Conservation (phyloP, 2,329 filamentous ascomycete genomes). For the Lasiodiplodia sp. region DNA sequence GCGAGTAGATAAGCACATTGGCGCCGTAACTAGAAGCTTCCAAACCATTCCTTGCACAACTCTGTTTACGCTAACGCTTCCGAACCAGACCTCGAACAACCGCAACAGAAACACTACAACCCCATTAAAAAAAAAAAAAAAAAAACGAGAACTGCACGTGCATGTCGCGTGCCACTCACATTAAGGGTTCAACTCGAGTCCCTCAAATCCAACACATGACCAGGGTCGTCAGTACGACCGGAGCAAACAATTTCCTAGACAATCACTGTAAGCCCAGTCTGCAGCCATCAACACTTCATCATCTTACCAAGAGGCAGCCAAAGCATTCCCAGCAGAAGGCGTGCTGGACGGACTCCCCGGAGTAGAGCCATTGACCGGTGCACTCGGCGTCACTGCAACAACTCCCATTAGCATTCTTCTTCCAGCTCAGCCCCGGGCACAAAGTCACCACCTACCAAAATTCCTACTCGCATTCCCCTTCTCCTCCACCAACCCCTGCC, state of each 20-base stretch:
- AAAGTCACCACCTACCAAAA: background rate
- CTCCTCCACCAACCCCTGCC: background rate
- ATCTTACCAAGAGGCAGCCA: background rate
- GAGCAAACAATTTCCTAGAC: background rate
- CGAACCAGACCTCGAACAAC: too few species aligned
- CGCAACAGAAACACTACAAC: too few species aligned
- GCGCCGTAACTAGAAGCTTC: too few species aligned
- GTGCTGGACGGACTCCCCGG: background rate
- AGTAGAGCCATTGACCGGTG: background rate
- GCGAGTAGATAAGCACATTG: too few species aligned
- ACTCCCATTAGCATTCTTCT: background rate
- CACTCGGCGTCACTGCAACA: background rate
- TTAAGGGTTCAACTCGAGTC: background rate
- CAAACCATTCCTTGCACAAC: too few species aligned
- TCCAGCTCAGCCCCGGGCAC: accelerated
- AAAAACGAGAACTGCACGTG: too few species aligned
- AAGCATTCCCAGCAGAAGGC: background rate
- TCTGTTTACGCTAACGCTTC: too few species aligned
- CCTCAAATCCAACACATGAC: background rate
- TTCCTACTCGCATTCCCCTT: background rate
- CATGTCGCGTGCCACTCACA: too few species aligned
- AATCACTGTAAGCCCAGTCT: background rate
- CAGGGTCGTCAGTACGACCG: background rate
- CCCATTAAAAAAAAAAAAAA: too few species aligned
- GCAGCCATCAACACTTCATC: background rate